phyloP scores from a whole-genome alignment of 768 basidiomycete genomes.

The Lyophyllum decastes region DNA sequence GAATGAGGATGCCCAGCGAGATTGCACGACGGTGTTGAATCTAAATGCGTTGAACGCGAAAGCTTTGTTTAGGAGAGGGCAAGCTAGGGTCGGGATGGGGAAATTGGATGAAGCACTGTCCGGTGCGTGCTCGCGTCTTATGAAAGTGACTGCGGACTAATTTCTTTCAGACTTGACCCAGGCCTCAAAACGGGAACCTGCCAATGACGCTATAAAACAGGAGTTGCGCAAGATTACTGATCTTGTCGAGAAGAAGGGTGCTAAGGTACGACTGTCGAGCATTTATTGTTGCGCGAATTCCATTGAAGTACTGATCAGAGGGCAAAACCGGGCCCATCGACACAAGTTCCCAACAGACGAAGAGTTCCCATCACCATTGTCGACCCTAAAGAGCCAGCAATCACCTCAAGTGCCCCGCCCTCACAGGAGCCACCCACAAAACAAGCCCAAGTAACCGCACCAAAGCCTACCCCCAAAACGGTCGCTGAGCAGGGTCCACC shows the following conservation, averaged over 20 bases:
- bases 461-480: background rate
- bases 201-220: conserved; percentile 59
- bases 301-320: background rate
- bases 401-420: background rate
- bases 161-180: conserved; percentile 55
- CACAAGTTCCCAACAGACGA: conserved; percentile 7
- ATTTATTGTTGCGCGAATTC: background rate
- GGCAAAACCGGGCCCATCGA: background rate
- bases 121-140: conserved; percentile 40
- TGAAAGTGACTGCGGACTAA: too few relatives aligned
- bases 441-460: background rate
- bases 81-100: conserved; percentile 63
- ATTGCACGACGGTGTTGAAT: conserved; percentile 67
- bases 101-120: conserved; percentile 57
- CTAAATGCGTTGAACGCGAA: conserved; percentile 69
- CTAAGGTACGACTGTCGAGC: conserved; percentile 28
- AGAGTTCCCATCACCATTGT: conserved; percentile 20
- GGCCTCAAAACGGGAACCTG: conserved; percentile 62
- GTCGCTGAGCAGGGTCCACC: too few relatives aligned
- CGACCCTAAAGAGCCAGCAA: background rate
- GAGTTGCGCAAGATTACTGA: conserved; percentile 59
- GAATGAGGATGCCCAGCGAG: conserved; percentile 77
- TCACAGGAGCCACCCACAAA: background rate
- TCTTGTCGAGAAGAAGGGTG: conserved; percentile 35
- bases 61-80: conserved; percentile 75